Conservation (phyloP, 1,139 yeast species). For the Debaryomyces singareniensis region DNA sequence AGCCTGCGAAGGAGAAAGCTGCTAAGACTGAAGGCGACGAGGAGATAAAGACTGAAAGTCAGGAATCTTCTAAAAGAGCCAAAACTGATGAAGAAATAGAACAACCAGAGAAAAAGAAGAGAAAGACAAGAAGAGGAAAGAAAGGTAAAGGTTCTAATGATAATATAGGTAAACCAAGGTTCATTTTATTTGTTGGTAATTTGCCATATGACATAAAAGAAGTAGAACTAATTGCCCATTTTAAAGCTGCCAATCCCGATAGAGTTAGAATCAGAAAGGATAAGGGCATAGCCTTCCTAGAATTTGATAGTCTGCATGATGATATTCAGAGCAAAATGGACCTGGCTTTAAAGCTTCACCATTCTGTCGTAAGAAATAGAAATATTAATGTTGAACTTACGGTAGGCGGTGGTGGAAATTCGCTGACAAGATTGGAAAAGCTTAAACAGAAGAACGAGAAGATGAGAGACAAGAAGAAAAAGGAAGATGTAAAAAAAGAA, state of each 20-base stretch:
- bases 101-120: constrained; percentile 44
- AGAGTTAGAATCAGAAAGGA: constrained; percentile 71
- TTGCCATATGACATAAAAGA: constrained; percentile 68
- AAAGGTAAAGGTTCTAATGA: constrained; percentile 51
- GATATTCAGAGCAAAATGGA: constrained; percentile 79
- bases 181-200: constrained; percentile 87
- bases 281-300: constrained; percentile 90
- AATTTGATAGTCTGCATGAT: constrained; percentile 57
- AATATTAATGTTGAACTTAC: constrained; percentile 92
- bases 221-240: constrained; percentile 64
- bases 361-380: constrained; percentile 57
- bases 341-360: constrained; percentile 77
- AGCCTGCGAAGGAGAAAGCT: constrained; percentile 31
- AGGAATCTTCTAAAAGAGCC: constrained; percentile 14
- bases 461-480: constrained; percentile 57
- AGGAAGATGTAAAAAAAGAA: constrained; percentile 23
- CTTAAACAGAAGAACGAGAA: constrained; percentile 74
- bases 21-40: constrained; percentile 9
- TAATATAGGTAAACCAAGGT: constrained; percentile 54
- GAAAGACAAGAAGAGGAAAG: constrained; percentile 75
- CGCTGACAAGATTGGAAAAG: constrained; percentile 61
- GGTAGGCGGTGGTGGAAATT: constrained; percentile 97
- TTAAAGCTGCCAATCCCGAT: constrained; percentile 68
- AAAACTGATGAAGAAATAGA: constrained; percentile 12
- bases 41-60: constrained; percentile 10